phyloP scores from a whole-genome alignment of 116 monocot species.

The Thalassia testudinum region DNA sequence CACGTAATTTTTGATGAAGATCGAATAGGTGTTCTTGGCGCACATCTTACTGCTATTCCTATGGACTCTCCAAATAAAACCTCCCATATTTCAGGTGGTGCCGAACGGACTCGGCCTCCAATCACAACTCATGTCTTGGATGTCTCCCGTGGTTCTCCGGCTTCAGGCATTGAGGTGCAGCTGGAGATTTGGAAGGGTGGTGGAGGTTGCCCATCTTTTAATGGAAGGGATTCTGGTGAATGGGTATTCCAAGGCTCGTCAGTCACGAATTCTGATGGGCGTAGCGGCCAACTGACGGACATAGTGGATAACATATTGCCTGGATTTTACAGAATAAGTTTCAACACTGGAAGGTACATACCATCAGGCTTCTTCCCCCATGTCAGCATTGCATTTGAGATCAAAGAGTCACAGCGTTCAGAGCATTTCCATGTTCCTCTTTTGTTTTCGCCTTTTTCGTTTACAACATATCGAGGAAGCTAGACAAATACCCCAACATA shows the following conservation, averaged over 20 bases:
- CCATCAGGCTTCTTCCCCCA: conserved; percentile 75
- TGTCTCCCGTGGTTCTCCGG: conserved; percentile 57
- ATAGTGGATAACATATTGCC: conserved; percentile 32
- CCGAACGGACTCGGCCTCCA: conserved; percentile 53
- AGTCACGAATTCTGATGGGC: conserved; percentile 58
- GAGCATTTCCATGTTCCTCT: conserved; percentile 96
- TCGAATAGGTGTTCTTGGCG: conserved; percentile 63
- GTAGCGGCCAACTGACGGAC: conserved; percentile 56
- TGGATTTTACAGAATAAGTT: conserved; percentile 67
- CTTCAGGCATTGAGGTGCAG: conserved; percentile 64
- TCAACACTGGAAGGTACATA: conserved; percentile 57
- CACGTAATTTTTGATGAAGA: conserved; percentile 21
- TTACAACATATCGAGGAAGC: conserved; percentile 80
- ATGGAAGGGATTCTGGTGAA: conserved; percentile 8
- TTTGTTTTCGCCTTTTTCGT: conserved; percentile 76
- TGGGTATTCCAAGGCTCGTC: conserved; percentile 58
- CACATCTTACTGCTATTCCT: conserved; percentile 43
- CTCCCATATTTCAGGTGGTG: conserved; percentile 19
- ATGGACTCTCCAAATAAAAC: conserved; percentile 26
- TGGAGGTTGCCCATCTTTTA: conserved; percentile 22
- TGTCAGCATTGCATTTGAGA: conserved; percentile 76
- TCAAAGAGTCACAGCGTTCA: conserved; percentile 53
- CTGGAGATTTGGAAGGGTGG: conserved; percentile 68
- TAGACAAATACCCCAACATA: too few species aligned
- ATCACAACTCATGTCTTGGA: conserved; percentile 94